phyloP scores from a whole-genome alignment of 164 flowering plant species.

The Vitis rotundifolia region DNA sequence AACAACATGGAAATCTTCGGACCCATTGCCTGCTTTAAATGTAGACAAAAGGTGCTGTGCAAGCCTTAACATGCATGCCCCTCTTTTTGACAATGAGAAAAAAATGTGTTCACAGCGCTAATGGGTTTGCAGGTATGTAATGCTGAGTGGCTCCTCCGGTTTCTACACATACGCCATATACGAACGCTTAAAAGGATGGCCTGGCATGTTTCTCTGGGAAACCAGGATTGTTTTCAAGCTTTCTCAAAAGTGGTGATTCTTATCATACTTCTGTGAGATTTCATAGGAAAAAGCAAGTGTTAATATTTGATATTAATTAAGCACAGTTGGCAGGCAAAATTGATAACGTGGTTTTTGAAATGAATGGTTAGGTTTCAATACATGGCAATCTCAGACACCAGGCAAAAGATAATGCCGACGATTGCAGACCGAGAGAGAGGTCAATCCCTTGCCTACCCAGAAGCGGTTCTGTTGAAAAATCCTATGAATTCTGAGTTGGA shows the following conservation, averaged over 20 bases:
- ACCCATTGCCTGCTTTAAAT: slow-evolving; percentile 34
- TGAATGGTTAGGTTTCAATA: slow-evolving; percentile 68
- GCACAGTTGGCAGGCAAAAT: too few relatives aligned
- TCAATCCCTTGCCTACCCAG: slow-evolving; percentile 69
- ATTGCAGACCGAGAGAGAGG: slow-evolving; percentile 86
- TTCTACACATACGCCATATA: slow-evolving; percentile 50
- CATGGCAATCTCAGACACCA: slow-evolving; percentile 85
- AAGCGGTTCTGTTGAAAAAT: slow-evolving; percentile 77
- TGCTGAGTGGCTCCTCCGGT: slow-evolving; percentile 48
- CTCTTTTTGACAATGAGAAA: too few relatives aligned
- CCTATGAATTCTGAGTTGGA: slow-evolving; percentile 59
- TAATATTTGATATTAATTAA: too few relatives aligned
- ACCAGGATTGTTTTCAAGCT: slow-evolving; percentile 57
- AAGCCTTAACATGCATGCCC: background rate
- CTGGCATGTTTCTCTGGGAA: slow-evolving; percentile 36
- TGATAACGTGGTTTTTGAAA: too few relatives aligned
- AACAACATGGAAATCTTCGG: slow-evolving; percentile 35
- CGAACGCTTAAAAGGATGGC: slow-evolving; percentile 42
- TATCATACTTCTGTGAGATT: too few relatives aligned
- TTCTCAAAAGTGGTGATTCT: too few relatives aligned
- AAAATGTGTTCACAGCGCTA: background rate
- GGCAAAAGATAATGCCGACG: slow-evolving; percentile 80
- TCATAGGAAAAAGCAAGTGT: too few relatives aligned
- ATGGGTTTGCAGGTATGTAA: slow-evolving; percentile 25
- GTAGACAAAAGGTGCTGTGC: slow-evolving; percentile 48